Evolutionary conservation across 345 rosid genomes (phyloP), one percentile per base, ranked within the genome.

Genomic region (Eucalyptus urophylla): DNA sequence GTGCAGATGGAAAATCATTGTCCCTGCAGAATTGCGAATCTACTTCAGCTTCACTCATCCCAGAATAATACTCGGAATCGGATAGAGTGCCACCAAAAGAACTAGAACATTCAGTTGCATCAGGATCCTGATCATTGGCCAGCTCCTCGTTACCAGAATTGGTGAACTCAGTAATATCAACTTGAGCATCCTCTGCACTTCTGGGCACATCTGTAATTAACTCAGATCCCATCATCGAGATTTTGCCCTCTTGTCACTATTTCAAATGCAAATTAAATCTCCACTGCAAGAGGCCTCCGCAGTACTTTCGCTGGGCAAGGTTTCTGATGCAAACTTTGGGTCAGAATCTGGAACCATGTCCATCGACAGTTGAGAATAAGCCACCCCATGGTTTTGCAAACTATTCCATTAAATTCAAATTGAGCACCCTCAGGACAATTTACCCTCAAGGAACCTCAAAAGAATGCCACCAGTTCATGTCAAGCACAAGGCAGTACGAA

Each of bases 71-170:
- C 88, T 91, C 94, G 12, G 90, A 88, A 88, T 93, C 95, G 44
- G 98, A 95, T n/a, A 88, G 86, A 87, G 95, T 95, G 92, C 96
- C 91, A 5, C 96, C 97, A 92, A 97, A 97, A 65, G 98, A 96
- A 92, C 98, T 97, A 87, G 98, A 96, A 91, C 91, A 94, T 89
- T 97, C 99, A 43, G 99, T 96, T 24, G 95, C 99, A 92, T 96
- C 93, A n/a, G 97, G 98, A 58, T 96, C 98, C 49, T 92, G 93
- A 88, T 89, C 92, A 67, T 89, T 86, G 80, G 92, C 86, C 65
- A 88, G 76, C 83, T 88, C 67, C 29, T 86, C 50, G 76, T 90
- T 90, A 80, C 60, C 91, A 86, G 86, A 47, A 69, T 87, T 88
- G 16, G 91, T 90, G 90, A 89, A 88, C 87, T 93, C 93, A 60